phyloP scores from a whole-genome alignment of 2,329 filamentous ascomycete species.

The Bertia moriformis region DNA sequence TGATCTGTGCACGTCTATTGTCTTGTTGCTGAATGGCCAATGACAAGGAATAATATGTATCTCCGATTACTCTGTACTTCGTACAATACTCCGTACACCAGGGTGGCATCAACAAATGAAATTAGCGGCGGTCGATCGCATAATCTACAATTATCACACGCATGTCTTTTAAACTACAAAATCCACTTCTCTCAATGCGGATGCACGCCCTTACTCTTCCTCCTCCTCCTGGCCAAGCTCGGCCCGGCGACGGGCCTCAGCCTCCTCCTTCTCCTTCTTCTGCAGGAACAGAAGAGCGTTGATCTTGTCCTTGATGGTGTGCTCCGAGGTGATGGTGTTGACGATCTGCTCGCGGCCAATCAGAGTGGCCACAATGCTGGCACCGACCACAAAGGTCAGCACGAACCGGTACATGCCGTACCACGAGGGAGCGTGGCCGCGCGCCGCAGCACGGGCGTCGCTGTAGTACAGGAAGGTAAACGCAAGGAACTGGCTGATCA shows the following conservation, averaged over 20 bases:
- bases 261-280: conserved; percentile 8
- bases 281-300: conserved; percentile 7
- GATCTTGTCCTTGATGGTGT: conserved; percentile 20
- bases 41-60: too few species aligned
- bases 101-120: too few species aligned
- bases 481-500: conserved; percentile 72
- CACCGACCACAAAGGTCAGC: conserved; percentile 76
- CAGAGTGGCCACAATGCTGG: conserved; percentile 65
- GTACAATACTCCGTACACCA: too few species aligned
- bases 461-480: conserved; percentile 79
- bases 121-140: too few species aligned
- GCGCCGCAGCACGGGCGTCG: conserved; percentile 57
- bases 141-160: too few species aligned
- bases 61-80: too few species aligned
- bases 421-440: conserved; percentile 73
- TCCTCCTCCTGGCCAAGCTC: conserved; percentile 7
- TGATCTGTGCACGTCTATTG: too few species aligned
- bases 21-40: too few species aligned
- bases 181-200: too few species aligned
- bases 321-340: conserved; percentile 17
- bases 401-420: conserved; percentile 84
- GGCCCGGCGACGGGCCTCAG: conserved; percentile 12
- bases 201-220: too few species aligned
- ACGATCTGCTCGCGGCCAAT: conserved; percentile 69
- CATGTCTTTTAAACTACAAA: too few species aligned